Evolutionary conservation across 257 asterid species (phyloP).

Genomic region (Parsonsia alboflavescens): DNA sequence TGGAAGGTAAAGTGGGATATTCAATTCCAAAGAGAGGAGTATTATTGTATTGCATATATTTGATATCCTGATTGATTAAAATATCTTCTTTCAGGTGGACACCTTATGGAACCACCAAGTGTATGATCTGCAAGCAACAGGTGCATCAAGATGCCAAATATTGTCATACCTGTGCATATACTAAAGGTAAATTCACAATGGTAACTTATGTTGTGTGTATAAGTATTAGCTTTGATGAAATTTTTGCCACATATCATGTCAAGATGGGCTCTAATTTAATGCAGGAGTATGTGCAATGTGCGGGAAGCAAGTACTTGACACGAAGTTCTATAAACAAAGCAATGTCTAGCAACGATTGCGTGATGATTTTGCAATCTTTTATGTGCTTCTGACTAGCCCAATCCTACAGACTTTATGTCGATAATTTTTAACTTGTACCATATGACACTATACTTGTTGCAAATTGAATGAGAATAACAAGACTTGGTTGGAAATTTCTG

Average conservation of each 20-base stretch:
- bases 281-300: conserved; percentile 99
- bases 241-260: not conserved
- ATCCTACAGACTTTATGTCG: not conserved
- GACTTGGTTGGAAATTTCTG: not conserved
- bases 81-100: conserved; percentile 64
- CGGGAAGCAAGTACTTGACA: conserved; percentile 97
- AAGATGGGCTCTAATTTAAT: conserved; percentile 18
- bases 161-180: conserved; percentile 96
- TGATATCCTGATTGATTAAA: not conserved
- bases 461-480: not conserved
- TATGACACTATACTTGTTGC: not conserved
- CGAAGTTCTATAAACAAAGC: conserved; percentile 94
- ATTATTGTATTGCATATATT: conserved; percentile 2
- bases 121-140: conserved; percentile 93
- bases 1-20: too few species aligned
- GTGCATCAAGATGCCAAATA: conserved; percentile 97
- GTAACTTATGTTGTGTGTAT: not conserved
- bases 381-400: not conserved
- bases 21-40: too few species aligned
- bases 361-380: not conserved
- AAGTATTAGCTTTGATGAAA: not conserved
- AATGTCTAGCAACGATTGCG: conserved; percentile 47
- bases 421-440: conserved; percentile 4
- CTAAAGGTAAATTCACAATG: conserved; percentile 54
- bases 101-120: conserved; percentile 86